Conservation (phyloP, 2,329 filamentous ascomycete genomes). For the Monosporascus sp. region DNA sequence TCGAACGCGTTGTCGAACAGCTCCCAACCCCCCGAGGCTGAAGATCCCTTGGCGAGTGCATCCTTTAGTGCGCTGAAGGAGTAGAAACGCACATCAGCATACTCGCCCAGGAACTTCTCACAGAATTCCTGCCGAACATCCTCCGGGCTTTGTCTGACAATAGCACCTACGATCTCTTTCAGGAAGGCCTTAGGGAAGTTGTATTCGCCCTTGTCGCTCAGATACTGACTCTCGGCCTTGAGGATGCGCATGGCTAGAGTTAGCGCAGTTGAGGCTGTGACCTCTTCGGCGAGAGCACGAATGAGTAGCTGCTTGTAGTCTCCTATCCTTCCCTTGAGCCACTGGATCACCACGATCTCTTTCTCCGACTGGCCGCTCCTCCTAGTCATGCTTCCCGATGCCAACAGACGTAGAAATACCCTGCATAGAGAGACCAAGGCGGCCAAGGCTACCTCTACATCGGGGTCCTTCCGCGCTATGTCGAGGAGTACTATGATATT, state of each 20-base stretch:
- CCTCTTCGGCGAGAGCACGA: slow-evolving; percentile 55
- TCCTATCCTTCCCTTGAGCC: slow-evolving; percentile 70
- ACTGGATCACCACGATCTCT: slow-evolving; percentile 67
- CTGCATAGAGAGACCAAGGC: slow-evolving; percentile 79
- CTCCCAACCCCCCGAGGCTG: slow-evolving; percentile 21
- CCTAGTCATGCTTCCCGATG: slow-evolving; percentile 63
- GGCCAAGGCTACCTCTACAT: slow-evolving; percentile 54
- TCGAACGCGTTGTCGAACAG: slow-evolving; percentile 55
- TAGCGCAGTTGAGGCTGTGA: slow-evolving; percentile 64
- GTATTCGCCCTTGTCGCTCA: slow-evolving; percentile 57
- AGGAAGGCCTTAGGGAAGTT: slow-evolving; percentile 67
- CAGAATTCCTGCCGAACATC: slow-evolving; percentile 67
- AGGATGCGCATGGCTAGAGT: slow-evolving; percentile 78
- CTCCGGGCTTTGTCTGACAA: slow-evolving; percentile 55
- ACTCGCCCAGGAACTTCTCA: slow-evolving; percentile 71
- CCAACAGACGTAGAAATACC: slow-evolving; percentile 77
- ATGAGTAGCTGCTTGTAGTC: slow-evolving; percentile 65
- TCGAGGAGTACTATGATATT: slow-evolving; percentile 72
- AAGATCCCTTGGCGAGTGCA: slow-evolving; percentile 23
- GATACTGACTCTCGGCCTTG: slow-evolving; percentile 68
- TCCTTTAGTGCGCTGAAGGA: slow-evolving; percentile 66
- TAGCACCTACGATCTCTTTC: slow-evolving; percentile 53
- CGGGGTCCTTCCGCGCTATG: slow-evolving; percentile 46
- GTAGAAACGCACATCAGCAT: slow-evolving; percentile 80
- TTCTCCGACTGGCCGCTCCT: slow-evolving; percentile 64